These are phyloP conservation scores for Crotalaria pallida DNA, from an alignment of 306 rosid species.

Conservation along the genomic window DNA sequence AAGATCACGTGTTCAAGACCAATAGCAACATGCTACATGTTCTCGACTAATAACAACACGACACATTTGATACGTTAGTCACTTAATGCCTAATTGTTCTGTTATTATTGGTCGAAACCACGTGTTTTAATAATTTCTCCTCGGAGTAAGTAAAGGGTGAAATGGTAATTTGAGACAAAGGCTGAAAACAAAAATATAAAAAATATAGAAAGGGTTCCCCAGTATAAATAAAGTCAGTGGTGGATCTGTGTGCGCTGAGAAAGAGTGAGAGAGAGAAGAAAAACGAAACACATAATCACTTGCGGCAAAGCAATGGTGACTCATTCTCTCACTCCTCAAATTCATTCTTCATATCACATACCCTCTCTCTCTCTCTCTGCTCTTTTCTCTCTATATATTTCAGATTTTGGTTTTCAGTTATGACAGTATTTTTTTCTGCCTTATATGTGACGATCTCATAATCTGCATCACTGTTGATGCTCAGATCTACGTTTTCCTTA, in stretches of 20 bases:
- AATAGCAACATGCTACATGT: no score
- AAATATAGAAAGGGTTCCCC: not conserved
- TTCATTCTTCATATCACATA: no score
- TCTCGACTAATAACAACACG: no score
- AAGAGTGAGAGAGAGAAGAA: not conserved
- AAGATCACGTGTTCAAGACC: no score
- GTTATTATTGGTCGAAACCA: no score
- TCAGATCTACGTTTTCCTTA: slow-evolving; percentile 35
- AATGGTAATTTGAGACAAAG: not conserved
- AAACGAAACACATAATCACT: not conserved
- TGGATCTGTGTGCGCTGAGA: not conserved
- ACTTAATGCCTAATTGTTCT: no score
- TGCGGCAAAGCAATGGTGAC: slow-evolving; percentile 42
- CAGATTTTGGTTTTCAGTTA: not conserved
- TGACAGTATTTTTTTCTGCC: not conserved
- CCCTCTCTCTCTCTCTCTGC: no score
- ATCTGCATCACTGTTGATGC: slow-evolving; percentile 7
- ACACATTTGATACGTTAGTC: no score
- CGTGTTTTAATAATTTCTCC: no score
- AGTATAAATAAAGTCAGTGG: not conserved
- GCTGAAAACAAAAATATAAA: slow-evolving; percentile 8
- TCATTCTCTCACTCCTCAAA: slow-evolving; percentile 29
- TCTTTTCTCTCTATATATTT: slow-evolving; percentile 20
- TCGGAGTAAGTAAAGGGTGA: no score
- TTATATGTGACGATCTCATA: not conserved